Base-by-base conservation (phyloP, 202 grass and related monocot species). In the Schoenoplectus tabernaemontani region DNA sequence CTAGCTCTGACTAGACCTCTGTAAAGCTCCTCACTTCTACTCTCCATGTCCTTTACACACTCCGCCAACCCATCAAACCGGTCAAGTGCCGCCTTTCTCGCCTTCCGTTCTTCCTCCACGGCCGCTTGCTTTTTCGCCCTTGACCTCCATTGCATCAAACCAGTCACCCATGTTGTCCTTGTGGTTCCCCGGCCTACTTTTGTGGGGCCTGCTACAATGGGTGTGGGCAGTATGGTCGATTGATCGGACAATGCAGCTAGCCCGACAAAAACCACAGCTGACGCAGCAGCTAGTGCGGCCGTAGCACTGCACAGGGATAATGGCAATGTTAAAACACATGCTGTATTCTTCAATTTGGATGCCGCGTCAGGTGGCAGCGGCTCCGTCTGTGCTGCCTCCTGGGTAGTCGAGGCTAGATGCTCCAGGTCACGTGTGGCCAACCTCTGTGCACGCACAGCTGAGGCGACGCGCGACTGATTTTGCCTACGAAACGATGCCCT, bases 141-240 rank as follows among this genome's bases (percentile, higher is more conserved):
- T 51, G 84, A 86, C 67, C 85, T 92, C 89, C 89, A 89, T 50
- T 86, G 81, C 30, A 96, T 77, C 61, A 92, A 76, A 76, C 85
- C 67, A 24, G 80, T 81, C 59, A 87, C 85, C 92, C 86, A 91
- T 83, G 87, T 89, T 0, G 88, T 43, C 17, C 64, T 58, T 6
- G 34, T 26, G 20, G 79, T 70, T 80, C 48, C 3, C 67, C 81
- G 75, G 77, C 78, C 78, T 13, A 78, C 81, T 23, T 76, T 88
- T 28, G 75, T 82, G 15, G 79, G 72, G 82, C 82, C 83, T 15
- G 74, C 77, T 26, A 22, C 2, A 0, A 72, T 34, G 5, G 58
- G 85, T 78, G 37, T 61, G 82, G 42, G 79, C 68, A 51, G 59
- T 62, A 38, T 63, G 54, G 28, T 88, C 60, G 37, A 81, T 5